Conservation (phyloP, 73 alveolate genomes). For the Paramecium sexaurelia region DNA sequence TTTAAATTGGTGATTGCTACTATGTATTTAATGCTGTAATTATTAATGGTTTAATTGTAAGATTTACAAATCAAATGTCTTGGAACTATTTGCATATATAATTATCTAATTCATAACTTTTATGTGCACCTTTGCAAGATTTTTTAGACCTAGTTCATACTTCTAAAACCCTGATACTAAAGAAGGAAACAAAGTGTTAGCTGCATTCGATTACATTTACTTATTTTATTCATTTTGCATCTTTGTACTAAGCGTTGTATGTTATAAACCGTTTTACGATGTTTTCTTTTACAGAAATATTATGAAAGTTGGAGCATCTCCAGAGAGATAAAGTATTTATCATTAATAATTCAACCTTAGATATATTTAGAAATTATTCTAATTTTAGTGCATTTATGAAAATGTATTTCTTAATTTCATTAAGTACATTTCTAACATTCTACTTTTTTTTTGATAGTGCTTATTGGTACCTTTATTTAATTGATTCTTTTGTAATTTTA, state of each 20-base stretch:
- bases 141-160: background rate
- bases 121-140: background rate
- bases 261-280: constrained; percentile 47
- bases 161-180: background rate
- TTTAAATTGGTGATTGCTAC: constrained; percentile 27
- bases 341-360: background rate
- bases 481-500: background rate
- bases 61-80: constrained; percentile 27
- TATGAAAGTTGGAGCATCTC: constrained; percentile 51
- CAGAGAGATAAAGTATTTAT: background rate
- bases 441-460: background rate
- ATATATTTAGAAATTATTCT: background rate
- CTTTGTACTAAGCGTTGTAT: background rate
- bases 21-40: constrained; percentile 43
- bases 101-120: background rate
- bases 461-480: background rate
- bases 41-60: background rate
- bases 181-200: background rate
- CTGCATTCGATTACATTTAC: background rate
- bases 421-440: constrained; percentile 44
- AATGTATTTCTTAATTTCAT: constrained; percentile 24
- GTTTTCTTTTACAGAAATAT: constrained; percentile 29
- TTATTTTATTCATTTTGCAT: constrained; percentile 11
- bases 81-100: constrained; percentile 47
- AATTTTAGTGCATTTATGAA: constrained; percentile 16